Conservation (phyloP, 345 rosid genomes). For the Syzygium jambos region DNA sequence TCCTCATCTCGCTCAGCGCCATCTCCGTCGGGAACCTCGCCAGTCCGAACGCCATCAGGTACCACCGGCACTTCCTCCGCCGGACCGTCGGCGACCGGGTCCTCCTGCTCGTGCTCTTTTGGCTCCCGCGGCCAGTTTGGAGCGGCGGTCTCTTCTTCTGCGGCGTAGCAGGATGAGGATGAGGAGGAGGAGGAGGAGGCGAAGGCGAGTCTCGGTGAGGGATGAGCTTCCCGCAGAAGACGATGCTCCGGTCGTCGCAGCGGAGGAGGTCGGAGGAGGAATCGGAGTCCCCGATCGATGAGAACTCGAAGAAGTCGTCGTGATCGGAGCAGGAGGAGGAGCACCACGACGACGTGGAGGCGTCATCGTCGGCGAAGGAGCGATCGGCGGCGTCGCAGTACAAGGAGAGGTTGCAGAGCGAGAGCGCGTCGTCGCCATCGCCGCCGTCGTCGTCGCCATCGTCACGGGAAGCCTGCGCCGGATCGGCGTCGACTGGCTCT, state of each 20-base stretch:
- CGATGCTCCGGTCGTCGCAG: neutral
- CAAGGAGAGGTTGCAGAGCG: conserved; percentile 8
- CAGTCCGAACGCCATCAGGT: conserved; percentile 32
- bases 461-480: neutral
- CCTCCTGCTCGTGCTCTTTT: neutral
- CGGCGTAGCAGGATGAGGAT: too few relatives aligned
- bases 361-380: neutral
- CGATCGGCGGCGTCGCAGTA: neutral
- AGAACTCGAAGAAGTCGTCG: conserved; percentile 7
- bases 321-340: neutral
- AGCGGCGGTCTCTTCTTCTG: neutral
- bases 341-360: neutral
- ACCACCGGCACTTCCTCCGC: conserved; percentile 33
- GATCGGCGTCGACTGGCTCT: neutral
- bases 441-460: neutral
- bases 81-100: neutral
- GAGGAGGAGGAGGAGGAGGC: neutral
- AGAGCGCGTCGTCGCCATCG: conserved; percentile 1
- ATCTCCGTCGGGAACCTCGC: conserved; percentile 39
- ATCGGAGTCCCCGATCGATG: neutral
- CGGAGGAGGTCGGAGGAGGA: neutral
- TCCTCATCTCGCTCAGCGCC: conserved; percentile 39
- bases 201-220: neutral
- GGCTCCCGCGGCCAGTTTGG: conserved; percentile 1
- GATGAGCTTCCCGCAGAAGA: conserved; percentile 13